A percentile compares a stretch with the other conserved stretches of the same genome.
phyloP scores from a whole-genome alignment of 2,329 filamentous ascomycete genomes.

The Penicillium sp. region DNA sequence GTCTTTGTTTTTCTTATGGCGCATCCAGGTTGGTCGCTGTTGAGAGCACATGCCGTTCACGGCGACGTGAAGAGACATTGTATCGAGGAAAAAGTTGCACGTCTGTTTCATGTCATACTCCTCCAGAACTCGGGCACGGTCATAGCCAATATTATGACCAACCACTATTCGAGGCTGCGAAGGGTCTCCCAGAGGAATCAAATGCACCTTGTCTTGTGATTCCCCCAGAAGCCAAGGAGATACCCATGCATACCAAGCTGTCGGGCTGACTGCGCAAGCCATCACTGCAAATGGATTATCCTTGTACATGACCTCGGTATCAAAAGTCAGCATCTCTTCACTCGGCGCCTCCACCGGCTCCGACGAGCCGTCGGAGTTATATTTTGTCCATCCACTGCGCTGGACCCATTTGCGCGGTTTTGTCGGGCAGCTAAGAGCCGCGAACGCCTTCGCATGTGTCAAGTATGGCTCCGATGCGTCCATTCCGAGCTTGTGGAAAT shows the following conservation, averaged over 20 bases:
- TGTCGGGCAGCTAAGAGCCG: constrained; percentile 59
- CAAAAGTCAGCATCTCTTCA: constrained; percentile 83
- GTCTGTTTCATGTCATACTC: constrained; percentile 86
- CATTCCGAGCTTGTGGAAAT: constrained; percentile 85
- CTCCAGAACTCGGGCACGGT: constrained; percentile 82
- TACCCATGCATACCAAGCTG: constrained; percentile 95
- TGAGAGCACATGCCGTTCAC: constrained; percentile 99
- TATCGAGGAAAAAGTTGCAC: constrained; percentile 86
- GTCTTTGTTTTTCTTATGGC: constrained; percentile 87
- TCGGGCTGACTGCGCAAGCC: constrained; percentile 89
- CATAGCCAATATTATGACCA: constrained; percentile 95
- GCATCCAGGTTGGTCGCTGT: constrained; percentile 96
- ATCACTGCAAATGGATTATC: constrained; percentile 91
- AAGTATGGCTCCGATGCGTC: constrained; percentile 87
- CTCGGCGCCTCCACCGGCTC: constrained; percentile 75
- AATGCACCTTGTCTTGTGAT: constrained; percentile 72
- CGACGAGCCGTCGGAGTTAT: constrained; percentile 71
- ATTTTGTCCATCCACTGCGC: constrained; percentile 92
- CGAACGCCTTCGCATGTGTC: constrained; percentile 72
- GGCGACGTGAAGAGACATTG: constrained; percentile 96
- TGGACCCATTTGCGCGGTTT: constrained; percentile 73
- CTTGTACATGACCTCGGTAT: constrained; percentile 97
- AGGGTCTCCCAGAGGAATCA: constrained; percentile 84
- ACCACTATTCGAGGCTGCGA: constrained; percentile 74
- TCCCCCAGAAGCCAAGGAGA: constrained; percentile 93